A percentile compares a stretch with the other conserved stretches of the same genome.
Conservation (phyloP, 1,139 yeast species). For the Nakaseomyces delphensis region DNA sequence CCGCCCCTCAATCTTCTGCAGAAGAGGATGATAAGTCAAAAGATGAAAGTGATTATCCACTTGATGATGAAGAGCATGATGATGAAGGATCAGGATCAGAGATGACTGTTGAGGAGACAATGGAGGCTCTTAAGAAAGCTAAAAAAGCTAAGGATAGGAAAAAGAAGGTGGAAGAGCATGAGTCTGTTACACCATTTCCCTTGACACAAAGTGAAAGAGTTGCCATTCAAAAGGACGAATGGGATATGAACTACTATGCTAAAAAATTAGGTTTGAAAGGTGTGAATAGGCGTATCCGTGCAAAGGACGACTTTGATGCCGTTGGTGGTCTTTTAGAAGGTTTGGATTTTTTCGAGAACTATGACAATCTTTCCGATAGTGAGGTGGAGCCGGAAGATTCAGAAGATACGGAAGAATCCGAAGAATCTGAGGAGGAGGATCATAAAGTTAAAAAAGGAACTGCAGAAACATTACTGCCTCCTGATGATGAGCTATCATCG, state of each 20-base stretch:
- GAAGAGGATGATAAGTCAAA: no score
- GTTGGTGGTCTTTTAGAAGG: constrained; percentile 73
- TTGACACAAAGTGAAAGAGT: constrained; percentile 39
- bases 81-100: constrained; percentile 9
- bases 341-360: constrained; percentile 51
- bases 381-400: constrained; percentile 14
- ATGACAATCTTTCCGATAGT: constrained; percentile 23
- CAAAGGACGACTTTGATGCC: constrained; percentile 53
- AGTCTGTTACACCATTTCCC: constrained; percentile 14
- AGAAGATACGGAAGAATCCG: constrained; percentile 17
- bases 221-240: constrained; percentile 53
- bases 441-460: constrained; percentile 16
- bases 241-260: constrained; percentile 75
- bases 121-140: constrained; percentile 36
- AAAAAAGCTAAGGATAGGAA: constrained; percentile 7
- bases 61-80: background rate
- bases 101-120: constrained; percentile 24
- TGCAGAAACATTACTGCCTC: constrained; percentile 30
- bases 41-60: background rate
- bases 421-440: constrained; percentile 9
- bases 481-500: constrained; percentile 42
- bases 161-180: constrained; percentile 12
- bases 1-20: background rate
- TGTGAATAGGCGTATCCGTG: constrained; percentile 40
- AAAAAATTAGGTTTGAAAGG: constrained; percentile 67